Conservation (phyloP, 2,329 filamentous ascomycete genomes). For the Botrytis galanthina region DNA sequence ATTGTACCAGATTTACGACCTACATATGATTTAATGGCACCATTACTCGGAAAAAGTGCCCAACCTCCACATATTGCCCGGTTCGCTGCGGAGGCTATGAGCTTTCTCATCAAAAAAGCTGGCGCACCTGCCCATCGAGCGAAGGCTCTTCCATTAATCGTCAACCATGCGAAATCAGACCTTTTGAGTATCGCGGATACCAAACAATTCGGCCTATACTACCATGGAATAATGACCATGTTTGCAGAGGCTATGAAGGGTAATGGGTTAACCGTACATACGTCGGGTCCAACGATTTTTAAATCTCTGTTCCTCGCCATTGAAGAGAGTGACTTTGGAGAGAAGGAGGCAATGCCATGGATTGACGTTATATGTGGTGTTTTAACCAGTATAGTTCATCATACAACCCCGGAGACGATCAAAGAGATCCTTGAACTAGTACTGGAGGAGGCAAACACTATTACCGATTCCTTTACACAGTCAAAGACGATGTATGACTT, state of each 20-base stretch:
- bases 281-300: conserved; percentile 55
- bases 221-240: conserved; percentile 86
- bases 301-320: conserved; percentile 46
- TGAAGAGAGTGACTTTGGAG: conserved; percentile 49
- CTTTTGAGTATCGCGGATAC: conserved; percentile 54
- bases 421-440: conserved; percentile 63
- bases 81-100: conserved; percentile 92
- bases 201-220: conserved; percentile 66
- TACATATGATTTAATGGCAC: conserved; percentile 77
- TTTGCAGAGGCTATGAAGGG: conserved; percentile 78
- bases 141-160: conserved; percentile 65
- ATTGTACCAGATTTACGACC: conserved; percentile 82
- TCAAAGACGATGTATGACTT: conserved; percentile 37
- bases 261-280: conserved; percentile 58
- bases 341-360: conserved; percentile 48
- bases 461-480: conserved; percentile 43
- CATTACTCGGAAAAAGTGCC: conserved; percentile 76
- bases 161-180: conserved; percentile 70
- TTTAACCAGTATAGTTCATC: conserved; percentile 78
- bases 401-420: conserved; percentile 73
- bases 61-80: conserved; percentile 85
- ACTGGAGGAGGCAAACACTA: conserved; percentile 46
- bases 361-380: conserved; percentile 70
- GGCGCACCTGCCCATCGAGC: conserved; percentile 75
- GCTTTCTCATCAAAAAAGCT: conserved; percentile 88